Percentiles rank a stretch among this genome's conserved stretches.
These are phyloP conservation scores for Vachellia pachyceras DNA, from an alignment of 306 rosid genomes.

Conservation along the genomic window DNA sequence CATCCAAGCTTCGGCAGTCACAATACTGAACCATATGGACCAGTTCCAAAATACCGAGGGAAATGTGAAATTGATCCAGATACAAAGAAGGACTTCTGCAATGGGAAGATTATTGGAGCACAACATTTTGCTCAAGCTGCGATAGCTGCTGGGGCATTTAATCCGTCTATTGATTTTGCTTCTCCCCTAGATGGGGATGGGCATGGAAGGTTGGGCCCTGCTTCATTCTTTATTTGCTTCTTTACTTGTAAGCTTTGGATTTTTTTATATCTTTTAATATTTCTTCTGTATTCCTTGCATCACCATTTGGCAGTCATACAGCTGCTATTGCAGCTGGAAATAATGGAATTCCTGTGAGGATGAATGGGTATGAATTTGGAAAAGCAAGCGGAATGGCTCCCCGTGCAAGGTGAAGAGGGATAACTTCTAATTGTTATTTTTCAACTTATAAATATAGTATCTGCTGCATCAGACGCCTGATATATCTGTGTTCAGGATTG, in stretches of 20 bases:
- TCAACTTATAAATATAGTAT: constrained; percentile 34
- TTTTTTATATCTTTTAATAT: background rate
- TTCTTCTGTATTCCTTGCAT: constrained; percentile 36
- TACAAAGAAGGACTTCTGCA: constrained; percentile 82
- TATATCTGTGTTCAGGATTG: constrained; percentile 74
- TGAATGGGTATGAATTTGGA: constrained; percentile 97
- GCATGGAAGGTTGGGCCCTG: constrained; percentile 85
- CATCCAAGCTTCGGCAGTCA: constrained; percentile 90
- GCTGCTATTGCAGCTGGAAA: constrained; percentile 99
- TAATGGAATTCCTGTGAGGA: constrained; percentile 95
- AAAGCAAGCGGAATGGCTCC: constrained; percentile 99
- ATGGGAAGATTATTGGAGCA: constrained; percentile 98
- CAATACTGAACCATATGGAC: constrained; percentile 78
- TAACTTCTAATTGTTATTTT: constrained; percentile 13
- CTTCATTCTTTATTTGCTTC: constrained; percentile 31
- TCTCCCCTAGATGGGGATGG: constrained; percentile 99
- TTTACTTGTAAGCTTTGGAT: constrained; percentile 16
- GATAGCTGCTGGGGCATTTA: constrained; percentile 91
- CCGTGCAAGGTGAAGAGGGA: constrained; percentile 87
- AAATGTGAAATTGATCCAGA: constrained; percentile 93
- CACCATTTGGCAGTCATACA: constrained; percentile 73
- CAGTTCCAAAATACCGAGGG: constrained; percentile 84
- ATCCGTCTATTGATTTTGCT: constrained; percentile 88
- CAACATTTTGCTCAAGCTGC: constrained; percentile 99
- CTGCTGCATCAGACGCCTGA: constrained; percentile 34